Evolutionary conservation across 495 filamentous ascomycete species (phyloP), one percentile per base, ranked within the genome.

Genomic region (Xylaria scruposa): DNA sequence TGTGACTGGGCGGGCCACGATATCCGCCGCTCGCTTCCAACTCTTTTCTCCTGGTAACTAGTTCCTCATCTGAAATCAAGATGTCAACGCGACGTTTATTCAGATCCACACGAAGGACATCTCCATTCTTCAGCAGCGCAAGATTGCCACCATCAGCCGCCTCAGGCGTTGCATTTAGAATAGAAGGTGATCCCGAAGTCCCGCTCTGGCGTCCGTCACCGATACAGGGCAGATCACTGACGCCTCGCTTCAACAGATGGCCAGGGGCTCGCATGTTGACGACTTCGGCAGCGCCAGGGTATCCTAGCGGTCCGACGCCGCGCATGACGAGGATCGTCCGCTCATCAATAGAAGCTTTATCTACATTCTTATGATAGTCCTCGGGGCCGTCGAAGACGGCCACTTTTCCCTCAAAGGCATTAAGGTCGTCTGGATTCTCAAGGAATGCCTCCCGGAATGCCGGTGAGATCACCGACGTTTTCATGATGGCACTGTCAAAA

Each of bases 101-200:
- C 68, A 89, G 76, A 72, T 90, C 88, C 58, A 90, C 86, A 8
- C 86, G 81, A 21, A 90, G 76, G 60, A 79, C 82, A 72, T 90
- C 88, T 15, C 88, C 88, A 68, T 89, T 83, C 24, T 78, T 78
- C 26, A 89, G 71, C 38, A 90, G 75, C 44, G 82, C 87, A 24
- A 90, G 80, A 42, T 89, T 89, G 12, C 88, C 88, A 9, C 88
- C 88, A 15, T 87, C 86, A n/a, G 88, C 87, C 53, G 88, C 88
- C 71, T 90, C 88, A 12, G 88, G 88, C 61, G 84, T 87, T 19
- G 86, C 86, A 70, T 88, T 88, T 26, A 88, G 74, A 62, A 89
- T 89, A 26, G 85, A 87, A 15, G 85, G 85, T 1, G 84, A 87
- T 3, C 82, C 85, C n/a, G 85, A 88, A 10, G 86, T 88, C 61